These are phyloP conservation scores for Aureobasidium namibiae DNA, from an alignment of 2,329 filamentous ascomycete species.

Conservation along the genomic window DNA sequence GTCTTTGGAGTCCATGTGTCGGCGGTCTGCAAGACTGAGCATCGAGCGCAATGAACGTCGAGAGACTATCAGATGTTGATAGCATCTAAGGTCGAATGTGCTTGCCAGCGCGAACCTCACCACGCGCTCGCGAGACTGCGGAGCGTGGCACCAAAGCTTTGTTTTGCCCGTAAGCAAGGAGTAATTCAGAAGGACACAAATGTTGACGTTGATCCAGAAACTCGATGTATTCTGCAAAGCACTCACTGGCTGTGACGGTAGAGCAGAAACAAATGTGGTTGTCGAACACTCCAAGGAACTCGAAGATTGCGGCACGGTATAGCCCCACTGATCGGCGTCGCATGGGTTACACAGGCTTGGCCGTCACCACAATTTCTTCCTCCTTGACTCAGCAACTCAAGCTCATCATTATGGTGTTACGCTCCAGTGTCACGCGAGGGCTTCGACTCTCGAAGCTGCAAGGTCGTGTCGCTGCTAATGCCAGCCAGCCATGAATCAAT, in stretches of 20 bases:
- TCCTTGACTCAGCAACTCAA: background rate
- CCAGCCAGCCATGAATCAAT: background rate
- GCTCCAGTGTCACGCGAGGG: background rate
- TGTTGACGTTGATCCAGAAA: too few species aligned
- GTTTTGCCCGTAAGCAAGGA: too few species aligned
- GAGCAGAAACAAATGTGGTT: too few species aligned
- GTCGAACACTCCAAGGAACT: background rate
- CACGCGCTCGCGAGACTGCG: too few species aligned
- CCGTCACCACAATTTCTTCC: background rate
- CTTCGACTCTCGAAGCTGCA: background rate
- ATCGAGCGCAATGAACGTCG: background rate
- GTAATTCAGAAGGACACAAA: too few species aligned
- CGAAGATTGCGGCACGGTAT: background rate
- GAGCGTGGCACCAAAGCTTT: background rate
- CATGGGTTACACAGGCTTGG: background rate
- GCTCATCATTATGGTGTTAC: background rate
- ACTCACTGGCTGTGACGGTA: too few species aligned
- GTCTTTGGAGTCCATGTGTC: background rate
- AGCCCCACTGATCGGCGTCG: background rate
- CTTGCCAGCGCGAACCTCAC: background rate
- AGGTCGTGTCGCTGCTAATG: background rate
- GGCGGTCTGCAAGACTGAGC: background rate
- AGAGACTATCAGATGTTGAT: background rate
- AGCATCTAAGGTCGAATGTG: background rate
- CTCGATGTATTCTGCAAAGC: too few species aligned